A percentile compares a stretch with the other conserved stretches of the same genome.
Evolutionary conservation across 176 grass and related monocot species (phyloP).

Genomic region (Cocos nucifera): DNA sequence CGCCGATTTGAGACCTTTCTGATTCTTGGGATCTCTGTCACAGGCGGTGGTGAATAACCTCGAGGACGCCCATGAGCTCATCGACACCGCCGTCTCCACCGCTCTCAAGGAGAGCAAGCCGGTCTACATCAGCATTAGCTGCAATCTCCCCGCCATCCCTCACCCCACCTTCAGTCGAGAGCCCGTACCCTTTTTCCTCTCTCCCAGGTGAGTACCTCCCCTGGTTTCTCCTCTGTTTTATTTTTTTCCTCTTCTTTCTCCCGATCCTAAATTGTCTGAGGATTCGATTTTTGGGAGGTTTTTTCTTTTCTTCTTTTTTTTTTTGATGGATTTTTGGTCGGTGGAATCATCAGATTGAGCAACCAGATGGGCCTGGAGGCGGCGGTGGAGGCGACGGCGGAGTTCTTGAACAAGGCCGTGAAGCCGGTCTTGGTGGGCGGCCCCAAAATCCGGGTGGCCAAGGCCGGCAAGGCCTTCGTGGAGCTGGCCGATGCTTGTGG

Average conservation of each 20-base stretch:
- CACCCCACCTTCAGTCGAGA: constrained; percentile 74
- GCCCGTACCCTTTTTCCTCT: constrained; percentile 62
- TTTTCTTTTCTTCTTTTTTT: neutral
- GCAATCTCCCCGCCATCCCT: constrained; percentile 61
- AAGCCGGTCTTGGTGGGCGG: constrained; percentile 64
- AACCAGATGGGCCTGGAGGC: constrained; percentile 70
- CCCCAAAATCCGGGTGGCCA: constrained; percentile 64
- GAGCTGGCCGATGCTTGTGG: constrained; percentile 51
- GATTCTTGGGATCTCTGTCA: constrained; percentile 1
- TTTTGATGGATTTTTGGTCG: neutral
- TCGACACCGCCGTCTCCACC: constrained; percentile 77
- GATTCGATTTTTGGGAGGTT: neutral
- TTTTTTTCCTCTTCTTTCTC: neutral
- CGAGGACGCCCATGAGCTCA: constrained; percentile 79
- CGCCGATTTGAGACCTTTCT: neutral
- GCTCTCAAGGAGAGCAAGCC: constrained; percentile 83
- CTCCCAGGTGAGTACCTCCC: constrained; percentile 29
- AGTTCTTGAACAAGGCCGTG: constrained; percentile 77
- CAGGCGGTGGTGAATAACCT: constrained; percentile 72
- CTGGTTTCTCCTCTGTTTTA: no score
- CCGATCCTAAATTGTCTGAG: neutral
- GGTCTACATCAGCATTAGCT: constrained; percentile 81
- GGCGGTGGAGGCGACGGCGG: constrained; percentile 46
- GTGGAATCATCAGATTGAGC: constrained; percentile 37
- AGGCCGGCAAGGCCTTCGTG: constrained; percentile 45